Base-by-base conservation (phyloP, 2,329 filamentous ascomycete genomes). In the Cryphonectria radicalis region DNA sequence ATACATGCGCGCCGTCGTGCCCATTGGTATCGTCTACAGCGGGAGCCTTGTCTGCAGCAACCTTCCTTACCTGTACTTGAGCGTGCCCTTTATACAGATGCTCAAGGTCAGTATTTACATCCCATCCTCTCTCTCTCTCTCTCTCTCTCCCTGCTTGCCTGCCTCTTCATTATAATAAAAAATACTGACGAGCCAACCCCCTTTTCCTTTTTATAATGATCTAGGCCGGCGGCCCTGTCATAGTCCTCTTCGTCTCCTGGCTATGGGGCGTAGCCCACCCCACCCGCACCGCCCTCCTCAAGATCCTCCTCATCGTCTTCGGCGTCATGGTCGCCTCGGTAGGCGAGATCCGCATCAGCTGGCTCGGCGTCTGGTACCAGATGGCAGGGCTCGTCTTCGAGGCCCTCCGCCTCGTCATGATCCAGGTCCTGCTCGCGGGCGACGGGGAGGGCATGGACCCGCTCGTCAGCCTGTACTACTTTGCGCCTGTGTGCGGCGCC, bases 81-180 rank as follows among this genome's bases (percentile, higher is more conserved):
- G 92, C 77, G 95, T 98, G 70, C 92, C 95, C 72, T 98, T 98
- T 83, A 98, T 98, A 79, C 95, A 98, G 86, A 98, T 98, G 95
- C 90, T 98, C 82, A 98, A 98, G 92, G 91, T 93, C 75, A 3
- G 73, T n/a, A 46, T 8, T 8, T 46, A 22, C 42, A 22, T 14
- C 17, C 11, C 40, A 42, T 42, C 17, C 19, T 46, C 4, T 22
- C 19, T 46, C 43, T 46, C 43, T 50, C 19, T 8, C 43, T 50
- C 43, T 50, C 43, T 50, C 2, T 22, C 43, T 50, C 13, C 19
- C 42, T 43, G 2, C 19, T 19, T 43, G 14, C 19, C 28, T 28
- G 28, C 22, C 43, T 50, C 17, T 17, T 42, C 11, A 37, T 37
- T 13, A 13, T 14, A 22, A 46, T 7, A 4, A 43, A 50, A 22